Evolutionary conservation across 2,329 filamentous ascomycete species (phyloP), one percentile per base, ranked within the genome.

Genomic region (Polytolypa hystricis): DNA sequence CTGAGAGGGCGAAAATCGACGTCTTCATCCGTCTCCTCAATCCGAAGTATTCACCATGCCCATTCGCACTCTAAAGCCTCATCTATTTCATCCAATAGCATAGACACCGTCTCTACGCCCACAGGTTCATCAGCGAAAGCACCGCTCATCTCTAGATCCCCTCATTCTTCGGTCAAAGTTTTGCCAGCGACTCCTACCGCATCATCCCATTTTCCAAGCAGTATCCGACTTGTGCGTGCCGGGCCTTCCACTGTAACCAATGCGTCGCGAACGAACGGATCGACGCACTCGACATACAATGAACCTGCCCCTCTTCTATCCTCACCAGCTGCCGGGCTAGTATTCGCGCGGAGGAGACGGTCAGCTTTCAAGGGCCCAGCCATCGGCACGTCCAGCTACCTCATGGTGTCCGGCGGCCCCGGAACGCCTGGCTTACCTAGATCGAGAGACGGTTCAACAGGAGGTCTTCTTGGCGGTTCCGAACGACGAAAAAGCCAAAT

Each of bases 41-140:
- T 98, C 39, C 80, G 91, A 40, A 93, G 83, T 30, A 85, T 96
- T 53, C 86, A 89, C 51, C 84, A 87, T 47, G 81, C 85, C 36
- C 83, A 91, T 55, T 79, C 81, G 1, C 89, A 95, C 57, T 94
- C 86, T 15, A 96, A 96, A 60, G 86, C 91, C 0, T 93, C 84
- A 0, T 95, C 86, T 0, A 91, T 86, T 1, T 94, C 86, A 29
- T 94, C 82, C 4, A 81, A 79, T 41, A 79, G 77, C 15, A 80
- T 81, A 0, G 77, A 81, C 3, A 79, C 80, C 0, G 75, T 76
- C 3, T 69, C 73, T 3, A 73, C 78, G 12, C 81, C 81, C 23
- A 81, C 79, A 51, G 80, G 74, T 11, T 77, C 74, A 1, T 64
- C 75, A 33, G 72, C 71, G 29, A 63, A 43, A 36, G 35, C 33